Base-by-base conservation (phyloP, 2,329 filamentous ascomycete species). In the Colletotrichum neosansevieriae region DNA sequence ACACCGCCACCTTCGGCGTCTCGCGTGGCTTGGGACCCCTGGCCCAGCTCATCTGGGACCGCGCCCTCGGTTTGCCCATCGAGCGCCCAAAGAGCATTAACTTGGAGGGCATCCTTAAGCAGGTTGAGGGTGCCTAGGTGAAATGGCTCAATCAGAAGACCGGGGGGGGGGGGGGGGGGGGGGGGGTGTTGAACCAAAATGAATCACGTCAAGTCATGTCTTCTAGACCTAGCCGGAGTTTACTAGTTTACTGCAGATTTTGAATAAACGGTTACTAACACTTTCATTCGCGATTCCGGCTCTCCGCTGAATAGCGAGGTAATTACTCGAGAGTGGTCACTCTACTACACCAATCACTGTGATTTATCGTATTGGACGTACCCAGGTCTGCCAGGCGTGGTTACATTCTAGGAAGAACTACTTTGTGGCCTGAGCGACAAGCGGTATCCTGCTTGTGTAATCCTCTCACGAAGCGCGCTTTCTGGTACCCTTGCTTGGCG, bases 61-160 rank as follows among this genome's bases (percentile, higher is more conserved):
- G 96, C 57, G 94, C 94, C 15, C 82, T 99, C 71, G 96, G 96
- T 61, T 84, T 98, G 77, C 96, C 96, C 11, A 99, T 99, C 76
- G 96, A 99, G 89, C 87, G 95, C 71, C 96, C 96, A 57, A 99
- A 99, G 92, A 97, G 93, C 81, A 97, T 98, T 78, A 96, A 97
- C 82, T 85, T 99, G 63, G 87, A 93, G 79, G 95, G 95, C 11
- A 83, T 99, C 73, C 83, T 97, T 73, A 91, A 94, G 80, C 79
- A 88, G 76, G 87, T 85, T 38, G 85, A 87, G 78, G 77, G 78
- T 29, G 74, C 82, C 70, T 85, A 77, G 75, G 53, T 19, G 2
- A 2, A 15, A 40, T 17, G 3, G 29, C 29, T 29, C 10, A 50
- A n/a, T 36, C 11, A 17, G 32, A 17, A 36, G 12, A 4, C 3